A percentile compares a stretch with the other conserved stretches of the same genome.
Conservation (phyloP, 1,284 basidiomycete genomes). For the Exobasidium cylindrosporum region DNA sequence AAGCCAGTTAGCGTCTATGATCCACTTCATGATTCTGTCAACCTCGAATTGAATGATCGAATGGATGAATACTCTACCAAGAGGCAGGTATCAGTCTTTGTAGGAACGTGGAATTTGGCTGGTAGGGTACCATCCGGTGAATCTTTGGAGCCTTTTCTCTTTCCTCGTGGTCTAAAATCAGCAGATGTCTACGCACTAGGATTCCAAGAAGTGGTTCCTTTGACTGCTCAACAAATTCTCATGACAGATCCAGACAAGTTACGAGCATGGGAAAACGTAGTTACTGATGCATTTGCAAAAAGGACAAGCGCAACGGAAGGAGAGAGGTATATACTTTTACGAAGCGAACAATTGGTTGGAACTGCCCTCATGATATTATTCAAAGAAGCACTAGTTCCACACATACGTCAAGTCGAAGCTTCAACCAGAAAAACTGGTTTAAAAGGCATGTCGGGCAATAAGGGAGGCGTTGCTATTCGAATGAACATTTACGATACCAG, state of each 20-base stretch:
- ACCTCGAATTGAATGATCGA: constrained; percentile 61
- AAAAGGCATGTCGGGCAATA: constrained; percentile 95
- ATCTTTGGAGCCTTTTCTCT: constrained; percentile 83
- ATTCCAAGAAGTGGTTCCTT: constrained; percentile 96
- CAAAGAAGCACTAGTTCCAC: constrained; percentile 69
- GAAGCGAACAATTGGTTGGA: constrained; percentile 94
- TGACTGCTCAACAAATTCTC: constrained; percentile 90
- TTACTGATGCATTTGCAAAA: constrained; percentile 73
- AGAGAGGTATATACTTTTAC: constrained; percentile 72
- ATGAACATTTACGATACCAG: constrained; percentile 84
- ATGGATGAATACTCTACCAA: constrained; percentile 80
- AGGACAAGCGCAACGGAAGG: constrained; percentile 62
- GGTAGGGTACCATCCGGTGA: constrained; percentile 73
- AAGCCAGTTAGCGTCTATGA: constrained; percentile 85
- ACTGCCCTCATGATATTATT: constrained; percentile 85
- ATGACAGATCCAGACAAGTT: constrained; percentile 86
- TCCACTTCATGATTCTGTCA: constrained; percentile 81
- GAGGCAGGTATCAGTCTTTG: constrained; percentile 71
- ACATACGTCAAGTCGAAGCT: constrained; percentile 86
- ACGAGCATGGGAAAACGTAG: constrained; percentile 72
- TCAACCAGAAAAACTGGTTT: constrained; percentile 93
- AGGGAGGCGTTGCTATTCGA: constrained; percentile 79
- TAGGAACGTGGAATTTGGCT: constrained; percentile 95
- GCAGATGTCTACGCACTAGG: constrained; percentile 58
- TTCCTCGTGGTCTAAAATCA: constrained; percentile 62